Base-by-base conservation (phyloP, 192 early-diverging fungal species). In the Umbelopsis sp. region DNA sequence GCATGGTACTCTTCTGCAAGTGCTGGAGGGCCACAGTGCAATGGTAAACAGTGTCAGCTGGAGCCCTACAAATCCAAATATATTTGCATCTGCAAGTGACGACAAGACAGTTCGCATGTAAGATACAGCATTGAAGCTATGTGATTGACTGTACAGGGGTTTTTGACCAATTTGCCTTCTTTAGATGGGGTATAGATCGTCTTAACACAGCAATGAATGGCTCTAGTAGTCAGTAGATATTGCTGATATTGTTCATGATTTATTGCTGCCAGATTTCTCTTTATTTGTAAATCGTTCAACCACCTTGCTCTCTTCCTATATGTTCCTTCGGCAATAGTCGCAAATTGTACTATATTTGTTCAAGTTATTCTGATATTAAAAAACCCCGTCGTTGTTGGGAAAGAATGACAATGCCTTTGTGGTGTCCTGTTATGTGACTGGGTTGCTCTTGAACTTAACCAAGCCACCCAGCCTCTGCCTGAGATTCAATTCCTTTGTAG, bases 81-180 rank as follows among this genome's bases (percentile, higher is more conserved):
- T 92, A 78, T 90, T 95, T 85, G 94, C 90, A 1, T 89, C 91
- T 25, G 93, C 91, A 3, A 91, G 90, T 51, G 94, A 95, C 69
- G 94, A 95, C 67, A 71, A 85, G 23, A 93, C 91, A 11, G 92
- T 95, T 53, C 87, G 92, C 70, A 84, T 94, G 79, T 95, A 83
- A 79, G 84, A 78, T 65, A 35, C 7, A 11, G 9, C 16, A 15
- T 6, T 3, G 16, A 16, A 15, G 15, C 9, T 22, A 49, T 8
- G 15, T 21, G 25, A 23, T 11, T 25, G 11, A 7, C 25, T 25
- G 10, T 21, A 52, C 2, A 52, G 20, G 23, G 0, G 2, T 20
- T 4, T 0, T 50, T 30, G 27, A 50, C n/a, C 49, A n/a, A 22
- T 50, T 22, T 50, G 49, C 7, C 2, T 50, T 55, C 4, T 30